A percentile compares a stretch with the other conserved stretches of the same genome.
Evolutionary conservation across 1,139 yeast genomes (phyloP).

Genomic region (Maudiozyma humilis): DNA sequence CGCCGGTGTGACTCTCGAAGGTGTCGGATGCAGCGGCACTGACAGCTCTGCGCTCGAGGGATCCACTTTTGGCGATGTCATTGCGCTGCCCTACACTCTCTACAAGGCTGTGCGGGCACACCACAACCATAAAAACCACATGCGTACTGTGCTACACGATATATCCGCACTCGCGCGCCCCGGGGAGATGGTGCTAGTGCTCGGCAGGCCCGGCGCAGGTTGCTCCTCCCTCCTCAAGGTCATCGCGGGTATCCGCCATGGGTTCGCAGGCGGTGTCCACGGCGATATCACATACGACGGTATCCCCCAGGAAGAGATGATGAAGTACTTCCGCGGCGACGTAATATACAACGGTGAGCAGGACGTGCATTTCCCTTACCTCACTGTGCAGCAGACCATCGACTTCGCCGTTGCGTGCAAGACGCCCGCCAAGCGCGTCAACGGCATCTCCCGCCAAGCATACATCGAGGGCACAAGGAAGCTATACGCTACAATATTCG

Average conservation of each 20-base stretch:
- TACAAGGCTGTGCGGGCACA: constrained; percentile 29
- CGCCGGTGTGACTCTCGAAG: constrained; percentile 42
- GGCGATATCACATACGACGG: constrained; percentile 41
- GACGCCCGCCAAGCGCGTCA: constrained; percentile 36
- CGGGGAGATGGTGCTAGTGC: constrained; percentile 53
- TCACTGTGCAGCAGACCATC: constrained; percentile 45
- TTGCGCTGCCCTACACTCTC: constrained; percentile 35
- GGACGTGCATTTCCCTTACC: constrained; percentile 47
- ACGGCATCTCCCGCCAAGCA: constrained; percentile 34
- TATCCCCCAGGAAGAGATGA: constrained; percentile 41
- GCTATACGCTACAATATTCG: constrained; percentile 45
- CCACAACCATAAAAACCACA: constrained; percentile 8
- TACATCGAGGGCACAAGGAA: constrained; percentile 45
- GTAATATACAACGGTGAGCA: constrained; percentile 46
- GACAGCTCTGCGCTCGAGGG: constrained; percentile 43
- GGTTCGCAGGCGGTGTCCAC: constrained; percentile 30
- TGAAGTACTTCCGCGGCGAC: constrained; percentile 40
- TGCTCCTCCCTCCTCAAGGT: constrained; percentile 52
- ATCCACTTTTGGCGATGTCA: constrained; percentile 40
- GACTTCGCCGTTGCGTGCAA: constrained; percentile 35
- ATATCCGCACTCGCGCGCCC: constrained; percentile 40
- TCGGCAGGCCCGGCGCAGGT: constrained; percentile 65
- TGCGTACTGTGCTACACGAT: constrained; percentile 39
- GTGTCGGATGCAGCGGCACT: constrained; percentile 41
- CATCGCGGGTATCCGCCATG: constrained; percentile 41